Percentiles rank a stretch among this genome's conserved stretches.
phyloP scores from a whole-genome alignment of 441 rosid genomes.

The Populus trichocarpa region DNA sequence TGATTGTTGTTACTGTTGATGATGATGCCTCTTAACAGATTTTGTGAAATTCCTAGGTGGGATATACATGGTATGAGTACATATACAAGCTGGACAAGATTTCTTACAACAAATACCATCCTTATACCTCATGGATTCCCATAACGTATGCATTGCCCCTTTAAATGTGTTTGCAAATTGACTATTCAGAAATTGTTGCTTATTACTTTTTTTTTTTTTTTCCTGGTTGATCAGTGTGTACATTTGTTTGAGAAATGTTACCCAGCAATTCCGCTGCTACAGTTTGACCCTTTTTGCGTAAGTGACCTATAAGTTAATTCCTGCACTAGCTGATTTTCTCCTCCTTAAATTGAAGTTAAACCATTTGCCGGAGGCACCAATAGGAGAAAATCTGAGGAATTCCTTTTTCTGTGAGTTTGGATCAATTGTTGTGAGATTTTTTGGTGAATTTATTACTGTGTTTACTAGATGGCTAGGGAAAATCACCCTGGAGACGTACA shows the following conservation, averaged over 20 bases:
- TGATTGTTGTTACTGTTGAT: not conserved
- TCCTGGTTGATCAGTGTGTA: slow-evolving; percentile 65
- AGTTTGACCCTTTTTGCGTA: slow-evolving; percentile 88
- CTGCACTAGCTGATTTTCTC: not conserved
- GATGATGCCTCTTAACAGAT: slow-evolving; percentile 9
- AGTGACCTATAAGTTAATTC: slow-evolving; percentile 28
- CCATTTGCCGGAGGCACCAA: not conserved
- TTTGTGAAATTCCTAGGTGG: slow-evolving; percentile 50
- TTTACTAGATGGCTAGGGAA: slow-evolving; percentile 94
- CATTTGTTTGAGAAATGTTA: slow-evolving; percentile 84
- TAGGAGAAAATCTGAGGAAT: not conserved
- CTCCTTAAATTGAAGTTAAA: not conserved
- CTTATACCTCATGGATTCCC: slow-evolving; percentile 99
- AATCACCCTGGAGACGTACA: slow-evolving; percentile 92
- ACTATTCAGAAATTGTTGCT: slow-evolving; percentile 14
- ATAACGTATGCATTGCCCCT: slow-evolving; percentile 58
- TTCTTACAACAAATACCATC: slow-evolving; percentile 92
- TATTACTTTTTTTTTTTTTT: slow-evolving; percentile 17
- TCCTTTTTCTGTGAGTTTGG: not conserved
- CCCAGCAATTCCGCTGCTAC: slow-evolving; percentile 74
- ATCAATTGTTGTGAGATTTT: not conserved
- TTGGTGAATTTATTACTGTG: not conserved
- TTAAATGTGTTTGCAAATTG: slow-evolving; percentile 12
- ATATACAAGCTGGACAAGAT: slow-evolving; percentile 92
- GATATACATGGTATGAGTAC: slow-evolving; percentile 87